These are phyloP conservation scores for Ustilago loliicola DNA, from an alignment of 1,284 basidiomycete genomes.

Conservation along the genomic window DNA sequence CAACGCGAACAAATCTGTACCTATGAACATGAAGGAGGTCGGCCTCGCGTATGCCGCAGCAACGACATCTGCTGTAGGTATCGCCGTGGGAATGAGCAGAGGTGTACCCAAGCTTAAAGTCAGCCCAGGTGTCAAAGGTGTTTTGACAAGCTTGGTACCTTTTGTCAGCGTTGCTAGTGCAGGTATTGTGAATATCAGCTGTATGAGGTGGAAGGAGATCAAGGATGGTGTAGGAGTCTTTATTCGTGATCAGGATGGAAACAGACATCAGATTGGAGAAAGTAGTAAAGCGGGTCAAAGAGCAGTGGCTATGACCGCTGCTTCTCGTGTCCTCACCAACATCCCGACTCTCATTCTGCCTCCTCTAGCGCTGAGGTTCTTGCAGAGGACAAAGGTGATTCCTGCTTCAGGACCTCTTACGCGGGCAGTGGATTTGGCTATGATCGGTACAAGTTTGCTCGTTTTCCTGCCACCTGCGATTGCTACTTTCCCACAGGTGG, in stretches of 20 bases:
- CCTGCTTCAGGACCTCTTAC: constrained; percentile 45
- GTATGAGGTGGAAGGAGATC: constrained; percentile 76
- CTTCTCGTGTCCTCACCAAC: constrained; percentile 74
- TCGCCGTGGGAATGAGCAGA: constrained; percentile 73
- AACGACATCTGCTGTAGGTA: constrained; percentile 73
- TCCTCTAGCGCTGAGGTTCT: constrained; percentile 72
- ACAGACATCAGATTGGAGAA: constrained; percentile 72
- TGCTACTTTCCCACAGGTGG: constrained; percentile 74
- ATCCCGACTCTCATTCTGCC: constrained; percentile 74
- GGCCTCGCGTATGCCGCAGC: constrained; percentile 73
- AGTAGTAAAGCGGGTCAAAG: constrained; percentile 72
- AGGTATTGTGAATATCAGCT: constrained; percentile 67
- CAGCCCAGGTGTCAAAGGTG: constrained; percentile 43
- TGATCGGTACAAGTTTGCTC: constrained; percentile 73
- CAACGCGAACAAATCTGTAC: constrained; percentile 73
- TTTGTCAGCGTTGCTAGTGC: constrained; percentile 73
- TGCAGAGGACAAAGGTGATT: constrained; percentile 60
- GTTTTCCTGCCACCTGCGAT: constrained; percentile 75
- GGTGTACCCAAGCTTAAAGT: constrained; percentile 71
- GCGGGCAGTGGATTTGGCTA: constrained; percentile 46
- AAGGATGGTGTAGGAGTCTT: constrained; percentile 74
- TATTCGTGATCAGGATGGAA: constrained; percentile 60
- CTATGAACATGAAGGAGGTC: constrained; percentile 72
- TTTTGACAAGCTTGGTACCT: constrained; percentile 72
- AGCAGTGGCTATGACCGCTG: constrained; percentile 74